Base-by-base conservation (phyloP, 352 stramenopile genomes). In the Pythium rhizo-oryzae region DNA sequence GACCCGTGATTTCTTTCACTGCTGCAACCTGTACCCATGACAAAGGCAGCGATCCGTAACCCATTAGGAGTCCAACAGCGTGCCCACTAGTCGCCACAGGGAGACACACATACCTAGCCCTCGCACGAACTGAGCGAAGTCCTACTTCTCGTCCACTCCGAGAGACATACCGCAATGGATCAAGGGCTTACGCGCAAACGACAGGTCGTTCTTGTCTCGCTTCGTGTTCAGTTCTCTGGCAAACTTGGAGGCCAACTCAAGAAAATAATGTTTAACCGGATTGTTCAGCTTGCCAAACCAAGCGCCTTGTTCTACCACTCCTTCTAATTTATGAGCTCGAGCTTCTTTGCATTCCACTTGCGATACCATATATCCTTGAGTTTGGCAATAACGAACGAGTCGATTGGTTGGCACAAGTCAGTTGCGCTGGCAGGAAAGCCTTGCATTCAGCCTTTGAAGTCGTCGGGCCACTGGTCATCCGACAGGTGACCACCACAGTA, bases 261-360 rank as follows among this genome's bases (percentile, higher is more conserved):
- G 33, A 77, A 77, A 23, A 70, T 70, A 16, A 33, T 63, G 37
- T 51, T 82, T 74, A 8, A 51, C 64, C 46, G 67, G 71, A 21
- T 78, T 77, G 15, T 65, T 68, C 5, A 81, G 65, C 43, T 77
- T 78, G 1, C 71, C 61, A 4, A 62, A 76, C 69, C 75, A 77
- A 33, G 25, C 60, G 18, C 62, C 60, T 44, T 63, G 44, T 77
- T 74, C 35, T 76, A 62, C 71, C 75, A 81, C 23, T 62, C 28
- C 0, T 43, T 23, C n/a, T 24, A 25, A 12, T 73, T 56, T 37
- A 79, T 79, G 18, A 78, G 33, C 9, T 66, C 51, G n/a, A 74
- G 65, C 25, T 79, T 79, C 62, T 72, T 70, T 21, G 65, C 56
- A 41, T 80, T 74, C 63, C 63, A 71, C 7, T 58, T 66, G 2